A percentile compares a stretch with the other conserved stretches of the same genome.
phyloP scores from a whole-genome alignment of 208 protist species.

The Acanthamoeba sp. region DNA sequence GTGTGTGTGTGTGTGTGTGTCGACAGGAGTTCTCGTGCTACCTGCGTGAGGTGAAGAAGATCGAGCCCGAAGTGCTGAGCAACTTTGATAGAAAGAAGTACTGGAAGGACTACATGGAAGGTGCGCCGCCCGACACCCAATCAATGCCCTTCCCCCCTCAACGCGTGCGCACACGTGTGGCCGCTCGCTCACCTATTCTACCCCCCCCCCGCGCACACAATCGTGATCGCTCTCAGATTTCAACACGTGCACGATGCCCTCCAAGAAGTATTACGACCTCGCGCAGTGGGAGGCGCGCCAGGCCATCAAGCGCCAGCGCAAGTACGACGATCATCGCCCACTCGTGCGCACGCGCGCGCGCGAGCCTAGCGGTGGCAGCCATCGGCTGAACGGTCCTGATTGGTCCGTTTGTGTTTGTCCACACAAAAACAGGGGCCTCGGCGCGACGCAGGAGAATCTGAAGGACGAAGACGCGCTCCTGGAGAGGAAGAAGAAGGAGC shows the following conservation, averaged over 20 bases:
- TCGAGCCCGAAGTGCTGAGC: conserved; percentile 1
- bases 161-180: too few relatives aligned
- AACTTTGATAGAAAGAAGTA: conserved; percentile 11
- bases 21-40: conserved; percentile 8
- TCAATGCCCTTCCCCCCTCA: not conserved
- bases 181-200: too few relatives aligned
- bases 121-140: not conserved
- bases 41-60: conserved; percentile 25
- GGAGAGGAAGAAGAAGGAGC: conserved; percentile 43
- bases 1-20: not conserved
- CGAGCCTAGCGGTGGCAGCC: too few relatives aligned
- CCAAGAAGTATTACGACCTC: conserved; percentile 18
- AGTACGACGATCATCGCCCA: not conserved
- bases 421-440: not conserved
- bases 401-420: too few relatives aligned
- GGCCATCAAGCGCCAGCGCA: not conserved
- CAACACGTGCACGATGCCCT: conserved; percentile 23
- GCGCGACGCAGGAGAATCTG: not conserved
- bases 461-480: conserved; percentile 35
- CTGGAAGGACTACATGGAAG: conserved; percentile 48
- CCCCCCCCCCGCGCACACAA: too few relatives aligned
- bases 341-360: not conserved
- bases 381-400: too few relatives aligned
- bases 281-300: conserved; percentile 43
- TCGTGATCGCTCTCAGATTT: not conserved